phyloP scores from a whole-genome alignment of 1,284 basidiomycete genomes.

The Albatrellus sp. region DNA sequence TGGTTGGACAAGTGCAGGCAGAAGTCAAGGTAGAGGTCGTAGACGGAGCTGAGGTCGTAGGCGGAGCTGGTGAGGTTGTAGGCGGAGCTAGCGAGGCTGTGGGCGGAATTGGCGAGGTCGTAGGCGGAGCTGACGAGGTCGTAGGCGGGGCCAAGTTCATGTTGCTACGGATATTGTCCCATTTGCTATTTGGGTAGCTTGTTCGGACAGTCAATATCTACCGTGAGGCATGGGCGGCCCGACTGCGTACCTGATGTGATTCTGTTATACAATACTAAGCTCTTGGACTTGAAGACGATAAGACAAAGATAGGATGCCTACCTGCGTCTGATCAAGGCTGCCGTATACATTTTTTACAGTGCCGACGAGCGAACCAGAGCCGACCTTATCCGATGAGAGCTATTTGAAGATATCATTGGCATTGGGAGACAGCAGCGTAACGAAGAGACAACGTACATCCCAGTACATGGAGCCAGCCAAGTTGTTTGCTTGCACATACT shows the following conservation, averaged over 20 bases:
- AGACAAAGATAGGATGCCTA: constrained; percentile 6
- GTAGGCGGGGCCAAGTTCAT: constrained; percentile 26
- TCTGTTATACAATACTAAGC: constrained; percentile 19
- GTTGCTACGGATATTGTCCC: constrained; percentile 55
- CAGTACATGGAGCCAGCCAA: constrained; percentile 76
- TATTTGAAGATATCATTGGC: constrained; percentile 20
- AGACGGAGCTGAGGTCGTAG: constrained; percentile 15
- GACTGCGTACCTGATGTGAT: constrained; percentile 47
- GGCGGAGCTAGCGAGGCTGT: too few species aligned
- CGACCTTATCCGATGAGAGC: constrained; percentile 54
- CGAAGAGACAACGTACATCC: constrained; percentile 36
- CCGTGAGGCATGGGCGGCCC: not conserved
- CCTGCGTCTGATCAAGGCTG: constrained; percentile 42
- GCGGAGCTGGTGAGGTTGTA: constrained; percentile 15
- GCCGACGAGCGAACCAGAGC: constrained; percentile 41
- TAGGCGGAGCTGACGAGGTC: constrained; percentile 2
- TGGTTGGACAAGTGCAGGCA: not conserved
- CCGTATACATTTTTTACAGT: constrained; percentile 36
- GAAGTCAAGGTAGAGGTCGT: constrained; percentile 13
- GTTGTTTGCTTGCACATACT: constrained; percentile 55
- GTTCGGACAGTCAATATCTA: not conserved
- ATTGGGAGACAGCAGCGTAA: not conserved
- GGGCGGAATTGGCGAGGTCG: not conserved
- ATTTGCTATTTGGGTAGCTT: constrained; percentile 55
- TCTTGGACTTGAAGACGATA: not conserved